A percentile compares a stretch with the other conserved stretches of the same genome.
These are phyloP conservation scores for Tinospora cordifolia DNA, from an alignment of 164 flowering plant genomes.

Conservation along the genomic window DNA sequence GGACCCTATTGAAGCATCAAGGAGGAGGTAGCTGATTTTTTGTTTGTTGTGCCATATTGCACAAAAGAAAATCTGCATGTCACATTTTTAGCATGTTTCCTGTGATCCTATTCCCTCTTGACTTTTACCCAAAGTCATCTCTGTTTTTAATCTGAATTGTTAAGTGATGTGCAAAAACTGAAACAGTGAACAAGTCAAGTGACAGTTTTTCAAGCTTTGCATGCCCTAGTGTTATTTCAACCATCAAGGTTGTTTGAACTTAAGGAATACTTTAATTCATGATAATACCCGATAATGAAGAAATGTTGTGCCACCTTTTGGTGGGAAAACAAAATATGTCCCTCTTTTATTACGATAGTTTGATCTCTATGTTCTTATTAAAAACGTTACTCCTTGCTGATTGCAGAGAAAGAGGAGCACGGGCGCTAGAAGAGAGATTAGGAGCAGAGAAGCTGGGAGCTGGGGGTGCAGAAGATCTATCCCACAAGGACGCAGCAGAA, in stretches of 20 bases:
- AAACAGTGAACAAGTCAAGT: background rate
- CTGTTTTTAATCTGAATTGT: background rate
- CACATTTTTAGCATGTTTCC: background rate
- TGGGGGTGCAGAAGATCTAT: slow-evolving; percentile 34
- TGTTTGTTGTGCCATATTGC: slow-evolving; percentile 3
- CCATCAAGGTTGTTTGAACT: background rate
- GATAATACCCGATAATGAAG: background rate
- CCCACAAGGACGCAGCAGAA: slow-evolving; percentile 41
- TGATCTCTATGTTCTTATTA: background rate
- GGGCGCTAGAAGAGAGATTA: slow-evolving; percentile 88
- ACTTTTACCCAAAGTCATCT: background rate
- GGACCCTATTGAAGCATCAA: slow-evolving; percentile 83
- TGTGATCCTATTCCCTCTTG: background rate
- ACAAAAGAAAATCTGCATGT: background rate
- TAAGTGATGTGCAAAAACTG: background rate
- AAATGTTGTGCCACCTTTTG: background rate
- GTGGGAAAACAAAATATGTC: background rate
- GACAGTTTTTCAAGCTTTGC: background rate
- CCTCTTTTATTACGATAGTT: background rate
- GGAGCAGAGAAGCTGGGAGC: slow-evolving; percentile 56
- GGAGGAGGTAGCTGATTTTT: slow-evolving; percentile 63
- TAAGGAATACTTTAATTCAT: background rate
- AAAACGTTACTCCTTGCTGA: background rate
- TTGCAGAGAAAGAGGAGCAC: slow-evolving; percentile 85
- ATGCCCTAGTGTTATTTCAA: background rate